Percentiles rank a stretch among this genome's conserved stretches.
phyloP scores from a whole-genome alignment of 257 asterid species.

The Salvia rosmarinus region DNA sequence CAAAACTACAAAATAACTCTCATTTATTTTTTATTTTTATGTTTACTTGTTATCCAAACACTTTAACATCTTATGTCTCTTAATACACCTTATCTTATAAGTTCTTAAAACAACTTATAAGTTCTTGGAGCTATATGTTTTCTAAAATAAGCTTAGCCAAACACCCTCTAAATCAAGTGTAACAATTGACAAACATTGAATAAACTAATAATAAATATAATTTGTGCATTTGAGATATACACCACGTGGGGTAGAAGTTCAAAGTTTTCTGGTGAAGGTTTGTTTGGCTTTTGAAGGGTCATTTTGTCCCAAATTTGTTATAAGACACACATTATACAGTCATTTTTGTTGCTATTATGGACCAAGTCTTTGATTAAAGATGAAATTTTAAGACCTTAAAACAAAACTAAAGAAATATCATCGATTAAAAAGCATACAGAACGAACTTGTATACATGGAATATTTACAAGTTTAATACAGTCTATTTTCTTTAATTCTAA shows the following conservation, averaged over 20 bases:
- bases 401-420: neutral
- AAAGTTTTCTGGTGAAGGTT: constrained; percentile 15
- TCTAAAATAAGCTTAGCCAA: too few species aligned
- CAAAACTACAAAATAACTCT: too few species aligned
- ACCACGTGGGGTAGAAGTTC: neutral
- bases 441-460: neutral
- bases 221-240: neutral
- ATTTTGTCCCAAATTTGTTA: neutral
- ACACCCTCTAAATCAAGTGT: too few species aligned
- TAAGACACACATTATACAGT: neutral
- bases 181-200: too few species aligned
- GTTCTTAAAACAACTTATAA: too few species aligned
- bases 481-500: too few species aligned
- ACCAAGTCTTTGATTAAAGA: neutral
- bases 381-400: neutral
- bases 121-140: too few species aligned
- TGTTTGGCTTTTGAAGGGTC: neutral
- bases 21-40: too few species aligned
- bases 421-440: too few species aligned
- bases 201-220: neutral
- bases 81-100: too few species aligned
- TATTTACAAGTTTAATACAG: neutral
- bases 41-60: too few species aligned
- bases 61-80: too few species aligned
- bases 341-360: neutral